Evolutionary conservation across 129 eudicot species (phyloP), one percentile per base, ranked within the genome.

Genomic region (Escallonia rubra): DNA sequence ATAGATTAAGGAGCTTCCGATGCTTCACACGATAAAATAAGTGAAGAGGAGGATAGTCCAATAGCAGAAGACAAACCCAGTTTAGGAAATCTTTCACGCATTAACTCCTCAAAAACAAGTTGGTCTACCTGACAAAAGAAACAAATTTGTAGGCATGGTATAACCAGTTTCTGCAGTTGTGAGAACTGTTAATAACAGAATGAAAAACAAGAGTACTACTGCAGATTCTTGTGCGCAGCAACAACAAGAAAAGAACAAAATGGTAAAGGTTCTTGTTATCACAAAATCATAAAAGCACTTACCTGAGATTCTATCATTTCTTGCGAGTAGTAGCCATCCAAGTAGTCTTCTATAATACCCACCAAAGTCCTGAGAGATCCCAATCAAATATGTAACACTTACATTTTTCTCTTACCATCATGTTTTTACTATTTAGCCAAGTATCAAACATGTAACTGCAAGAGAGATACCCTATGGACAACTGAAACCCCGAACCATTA

Each of bases 291-390:
- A 7, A 38, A 51, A 67, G 44, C 65, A 54, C 65, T 15, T 42
- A 85, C 99, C 87, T 94, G 97, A 57, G 99, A 85, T 80, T 94
- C 97, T 76, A 81, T 85, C 99, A 94, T 87, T 69, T 94, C 99
- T 58, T 81, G 80, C 67, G 97, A 82, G 79, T 73, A 94, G 73
- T 82, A 94, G 57, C 92, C 99, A 64, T 87, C 93, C 79, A 94
- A 94, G 83, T 82, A 87, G 71, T 90, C 97, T 71, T 94, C 99
- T 8, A 94, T 82, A 42, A 94, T 76, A 59, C 99, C 99, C 69
- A 87, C 96, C 82, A 94, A 87, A 72, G 96, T 85, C 99, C 99
- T 94, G 87, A 64, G 70, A 72, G 10, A 67, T 63, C 60, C 44
- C 34, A 63, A 64, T 43, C 59, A 72, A 45, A 68, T 58, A 66